Conservation (phyloP, 148 eudicot species). For the Rhododendron mucronatum region DNA sequence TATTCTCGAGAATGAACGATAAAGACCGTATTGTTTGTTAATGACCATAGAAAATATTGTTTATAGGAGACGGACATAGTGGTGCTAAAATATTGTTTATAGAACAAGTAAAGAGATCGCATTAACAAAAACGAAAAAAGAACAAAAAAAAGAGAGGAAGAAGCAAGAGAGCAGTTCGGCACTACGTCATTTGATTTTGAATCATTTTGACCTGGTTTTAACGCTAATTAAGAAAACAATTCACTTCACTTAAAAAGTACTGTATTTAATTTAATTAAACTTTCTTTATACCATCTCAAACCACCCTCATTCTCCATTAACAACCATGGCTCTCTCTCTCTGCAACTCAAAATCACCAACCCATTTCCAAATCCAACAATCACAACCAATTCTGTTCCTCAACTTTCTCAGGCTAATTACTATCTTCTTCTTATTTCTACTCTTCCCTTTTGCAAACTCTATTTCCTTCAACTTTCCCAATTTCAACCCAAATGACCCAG, state of each 20-base stretch:
- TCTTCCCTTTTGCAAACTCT: neutral
- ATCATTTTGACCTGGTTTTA: neutral
- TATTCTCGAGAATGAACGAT: too few relatives aligned
- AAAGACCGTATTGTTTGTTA: too few relatives aligned
- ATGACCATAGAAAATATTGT: too few relatives aligned
- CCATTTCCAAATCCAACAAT: neutral
- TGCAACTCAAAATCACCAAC: neutral
- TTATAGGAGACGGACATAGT: neutral
- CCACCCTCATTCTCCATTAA: neutral
- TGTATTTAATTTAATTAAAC: neutral
- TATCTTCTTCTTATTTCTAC: neutral
- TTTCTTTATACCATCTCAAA: neutral
- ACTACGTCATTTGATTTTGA: neutral
- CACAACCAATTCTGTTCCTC: neutral
- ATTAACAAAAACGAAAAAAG: too few relatives aligned
- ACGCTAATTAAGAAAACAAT: neutral
- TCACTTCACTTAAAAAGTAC: neutral
- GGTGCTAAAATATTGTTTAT: too few relatives aligned
- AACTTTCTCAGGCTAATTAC: too few relatives aligned
- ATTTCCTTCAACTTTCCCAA: neutral
- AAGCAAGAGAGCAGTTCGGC: too few relatives aligned
- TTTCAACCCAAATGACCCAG: neutral
- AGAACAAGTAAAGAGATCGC: too few relatives aligned
- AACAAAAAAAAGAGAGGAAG: too few relatives aligned
- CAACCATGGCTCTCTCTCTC: neutral